These are phyloP conservation scores for Pilatotrama ljubarskyi DNA, from an alignment of 768 basidiomycete species.

Conservation along the genomic window DNA sequence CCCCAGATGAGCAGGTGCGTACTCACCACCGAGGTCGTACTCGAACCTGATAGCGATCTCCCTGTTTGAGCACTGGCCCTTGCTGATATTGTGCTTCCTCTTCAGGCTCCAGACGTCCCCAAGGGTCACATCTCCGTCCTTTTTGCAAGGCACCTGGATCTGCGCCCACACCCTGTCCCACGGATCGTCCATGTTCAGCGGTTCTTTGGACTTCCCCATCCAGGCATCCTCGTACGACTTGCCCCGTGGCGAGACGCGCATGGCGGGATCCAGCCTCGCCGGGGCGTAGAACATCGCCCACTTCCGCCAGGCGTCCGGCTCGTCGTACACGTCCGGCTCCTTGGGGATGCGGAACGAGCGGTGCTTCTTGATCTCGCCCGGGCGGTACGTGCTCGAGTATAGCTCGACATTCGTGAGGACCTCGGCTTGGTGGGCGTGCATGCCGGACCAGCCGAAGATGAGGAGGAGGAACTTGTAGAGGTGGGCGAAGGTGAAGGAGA, in stretches of 20 bases:
- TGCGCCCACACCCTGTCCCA: not conserved
- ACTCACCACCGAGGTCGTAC: constrained; percentile 24
- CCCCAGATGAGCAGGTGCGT: not conserved
- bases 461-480: constrained; percentile 32
- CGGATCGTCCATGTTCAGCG: constrained; percentile 4
- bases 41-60: constrained; percentile 29
- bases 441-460: constrained; percentile 35
- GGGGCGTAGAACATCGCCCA: constrained; percentile 14
- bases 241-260: not conserved
- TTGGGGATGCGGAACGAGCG: constrained; percentile 7
- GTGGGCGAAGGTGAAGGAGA: constrained; percentile 34
- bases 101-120: constrained; percentile 30
- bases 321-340: constrained; percentile 22
- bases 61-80: constrained; percentile 28
- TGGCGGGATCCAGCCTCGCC: not conserved
- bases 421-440: constrained; percentile 24
- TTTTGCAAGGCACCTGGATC: not conserved
- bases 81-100: constrained; percentile 23
- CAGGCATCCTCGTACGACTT: not conserved
- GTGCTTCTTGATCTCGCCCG: constrained; percentile 22
- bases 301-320: constrained; percentile 4
- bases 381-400: constrained; percentile 26
- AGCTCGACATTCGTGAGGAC: constrained; percentile 23
- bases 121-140: constrained; percentile 27
- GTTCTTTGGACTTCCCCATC: not conserved